phyloP scores from a whole-genome alignment of 1,139 yeast genomes.

The Nakaseomyces glabratus region DNA sequence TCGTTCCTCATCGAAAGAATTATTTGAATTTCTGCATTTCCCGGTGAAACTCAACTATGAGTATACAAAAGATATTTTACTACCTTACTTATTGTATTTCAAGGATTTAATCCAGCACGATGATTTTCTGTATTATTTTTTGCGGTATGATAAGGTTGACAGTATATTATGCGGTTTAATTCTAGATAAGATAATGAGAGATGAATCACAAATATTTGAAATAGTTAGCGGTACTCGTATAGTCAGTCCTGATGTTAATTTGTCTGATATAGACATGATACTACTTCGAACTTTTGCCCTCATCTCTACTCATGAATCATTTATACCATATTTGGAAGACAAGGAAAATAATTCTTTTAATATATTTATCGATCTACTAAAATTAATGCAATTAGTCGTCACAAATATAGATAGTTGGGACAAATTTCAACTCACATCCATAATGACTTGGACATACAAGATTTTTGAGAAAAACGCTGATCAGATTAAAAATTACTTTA shows the following conservation, averaged over 20 bases:
- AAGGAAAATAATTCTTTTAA: conserved; percentile 17
- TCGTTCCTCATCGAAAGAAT: conserved; percentile 11
- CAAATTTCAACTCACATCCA: conserved; percentile 41
- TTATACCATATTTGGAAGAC: conserved; percentile 28
- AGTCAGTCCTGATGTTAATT: not conserved
- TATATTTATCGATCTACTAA: conserved; percentile 25
- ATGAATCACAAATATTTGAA: conserved; percentile 14
- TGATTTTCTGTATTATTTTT: conserved; percentile 24
- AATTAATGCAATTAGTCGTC: conserved; percentile 36
- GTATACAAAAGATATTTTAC: conserved; percentile 11
- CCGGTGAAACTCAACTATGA: conserved; percentile 11
- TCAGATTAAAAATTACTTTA: conserved; percentile 24
- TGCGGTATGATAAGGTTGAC: conserved; percentile 16
- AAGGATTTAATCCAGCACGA: conserved; percentile 21
- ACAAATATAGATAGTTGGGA: conserved; percentile 49
- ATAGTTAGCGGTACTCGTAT: conserved; percentile 7
- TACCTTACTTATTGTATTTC: conserved; percentile 19
- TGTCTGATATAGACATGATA: conserved; percentile 16
- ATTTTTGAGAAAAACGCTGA: conserved; percentile 30
- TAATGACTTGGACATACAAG: conserved; percentile 48
- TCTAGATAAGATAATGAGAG: conserved; percentile 14
- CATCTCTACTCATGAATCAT: conserved; percentile 34
- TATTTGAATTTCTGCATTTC: conserved; percentile 17
- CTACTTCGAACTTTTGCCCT: conserved; percentile 18
- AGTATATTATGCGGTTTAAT: conserved; percentile 17